Evolutionary conservation across 495 filamentous ascomycete species (phyloP).

Genomic region (Cercophora scortea): DNA sequence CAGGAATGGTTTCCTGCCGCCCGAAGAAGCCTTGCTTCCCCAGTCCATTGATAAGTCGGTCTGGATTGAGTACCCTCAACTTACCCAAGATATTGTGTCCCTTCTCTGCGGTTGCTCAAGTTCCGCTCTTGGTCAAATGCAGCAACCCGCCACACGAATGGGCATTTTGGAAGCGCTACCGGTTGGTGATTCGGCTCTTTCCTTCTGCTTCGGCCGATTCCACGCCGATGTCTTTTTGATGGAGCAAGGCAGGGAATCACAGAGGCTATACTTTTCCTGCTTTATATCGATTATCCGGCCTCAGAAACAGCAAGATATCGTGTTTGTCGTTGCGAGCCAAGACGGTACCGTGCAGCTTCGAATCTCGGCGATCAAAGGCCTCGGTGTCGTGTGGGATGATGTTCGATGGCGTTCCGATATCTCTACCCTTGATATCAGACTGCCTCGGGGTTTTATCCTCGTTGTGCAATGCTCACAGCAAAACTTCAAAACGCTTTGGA

Average conservation of each 20-base stretch:
- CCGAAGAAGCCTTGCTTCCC: slow-evolving; percentile 52
- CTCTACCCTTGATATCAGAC: slow-evolving; percentile 51
- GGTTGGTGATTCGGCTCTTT: slow-evolving; percentile 57
- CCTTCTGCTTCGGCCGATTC: slow-evolving; percentile 69
- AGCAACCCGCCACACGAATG: slow-evolving; percentile 25
- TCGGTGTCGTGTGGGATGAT: slow-evolving; percentile 70
- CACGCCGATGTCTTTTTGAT: slow-evolving; percentile 61
- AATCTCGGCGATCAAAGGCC: slow-evolving; percentile 58
- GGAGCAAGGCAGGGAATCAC: slow-evolving; percentile 56
- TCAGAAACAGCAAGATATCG: slow-evolving; percentile 56
- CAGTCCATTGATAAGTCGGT: slow-evolving; percentile 65
- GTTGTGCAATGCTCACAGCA: slow-evolving; percentile 60
- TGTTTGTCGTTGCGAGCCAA: slow-evolving; percentile 66
- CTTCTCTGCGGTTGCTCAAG: slow-evolving; percentile 56
- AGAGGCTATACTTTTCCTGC: slow-evolving; percentile 59
- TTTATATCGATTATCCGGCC: slow-evolving; percentile 65
- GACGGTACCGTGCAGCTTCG: slow-evolving; percentile 65
- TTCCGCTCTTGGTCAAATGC: slow-evolving; percentile 31
- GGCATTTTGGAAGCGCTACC: slow-evolving; percentile 61
- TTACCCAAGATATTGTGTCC: slow-evolving; percentile 58
- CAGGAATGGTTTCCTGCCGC: slow-evolving; percentile 65
- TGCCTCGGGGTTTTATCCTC: slow-evolving; percentile 62
- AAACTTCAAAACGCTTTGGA: slow-evolving; percentile 69
- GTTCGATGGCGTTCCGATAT: slow-evolving; percentile 64
- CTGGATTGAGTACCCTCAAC: slow-evolving; percentile 64